Conservation (phyloP, 1,284 basidiomycete genomes). For the Butyriboletus appendiculatus region DNA sequence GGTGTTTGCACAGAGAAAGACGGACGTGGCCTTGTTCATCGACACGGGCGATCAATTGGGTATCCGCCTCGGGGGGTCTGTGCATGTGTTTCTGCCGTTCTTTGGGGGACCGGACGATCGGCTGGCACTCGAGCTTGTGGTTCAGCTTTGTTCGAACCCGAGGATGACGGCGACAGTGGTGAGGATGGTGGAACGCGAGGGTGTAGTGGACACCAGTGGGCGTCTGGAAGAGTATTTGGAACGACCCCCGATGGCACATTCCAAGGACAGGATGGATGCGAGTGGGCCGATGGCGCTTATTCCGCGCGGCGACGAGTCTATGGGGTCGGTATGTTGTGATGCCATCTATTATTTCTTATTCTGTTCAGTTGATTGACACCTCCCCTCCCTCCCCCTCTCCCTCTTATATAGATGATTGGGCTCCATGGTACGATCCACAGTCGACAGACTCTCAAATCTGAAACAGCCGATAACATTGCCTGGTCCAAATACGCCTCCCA, state of each 20-base stretch:
- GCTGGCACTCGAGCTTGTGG: constrained; percentile 79
- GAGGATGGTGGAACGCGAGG: constrained; percentile 13
- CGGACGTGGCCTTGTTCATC: constrained; percentile 82
- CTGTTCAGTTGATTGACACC: background rate
- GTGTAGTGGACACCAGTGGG: constrained; percentile 12
- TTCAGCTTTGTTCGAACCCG: constrained; percentile 76
- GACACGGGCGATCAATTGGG: constrained; percentile 53
- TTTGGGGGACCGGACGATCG: constrained; percentile 96
- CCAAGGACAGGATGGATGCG: background rate
- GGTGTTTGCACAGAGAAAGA: constrained; percentile 70
- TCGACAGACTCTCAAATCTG: constrained; percentile 55
- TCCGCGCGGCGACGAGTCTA: background rate
- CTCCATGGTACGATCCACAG: constrained; percentile 71
- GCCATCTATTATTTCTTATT: background rate
- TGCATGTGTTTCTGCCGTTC: constrained; percentile 88
- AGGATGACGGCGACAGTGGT: constrained; percentile 70
- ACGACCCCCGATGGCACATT: constrained; percentile 5
- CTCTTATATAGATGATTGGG: constrained; percentile 41
- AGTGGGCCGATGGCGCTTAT: too few relatives aligned
- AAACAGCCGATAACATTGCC: constrained; percentile 69
- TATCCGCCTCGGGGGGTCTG: constrained; percentile 24
- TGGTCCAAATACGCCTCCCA: constrained; percentile 55
- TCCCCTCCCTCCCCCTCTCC: background rate
- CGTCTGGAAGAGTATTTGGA: constrained; percentile 32
- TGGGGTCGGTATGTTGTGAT: constrained; percentile 19